Base-by-base conservation (phyloP, 768 basidiomycete species). In the Lentinula edodes region DNA sequence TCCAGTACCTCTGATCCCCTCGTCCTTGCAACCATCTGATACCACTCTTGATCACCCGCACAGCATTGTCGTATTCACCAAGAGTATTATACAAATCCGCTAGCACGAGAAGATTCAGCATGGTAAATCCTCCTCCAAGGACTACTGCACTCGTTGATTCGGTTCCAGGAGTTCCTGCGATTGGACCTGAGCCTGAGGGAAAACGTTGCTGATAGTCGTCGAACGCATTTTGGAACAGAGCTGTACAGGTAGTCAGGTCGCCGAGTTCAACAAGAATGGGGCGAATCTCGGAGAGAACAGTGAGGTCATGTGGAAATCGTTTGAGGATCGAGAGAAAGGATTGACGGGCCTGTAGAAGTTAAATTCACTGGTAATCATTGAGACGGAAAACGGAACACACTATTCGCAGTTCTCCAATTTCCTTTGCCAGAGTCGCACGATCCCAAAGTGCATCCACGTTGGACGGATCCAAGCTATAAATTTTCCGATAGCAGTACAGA, bases 11-110 rank as follows among this genome's bases (percentile, higher is more conserved):
- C 69, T 90, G 88, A 51, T 82, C 76, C 36, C 74, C 76, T 36
- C 96, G 77, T 0, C 93, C 92, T 71, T 98, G 93, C n/a, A 98
- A 72, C 96, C 96, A 98, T 59, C 96, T 76, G 55, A 84, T 88
- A 0, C 95, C 95, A 56, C 77, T 78, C 52, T 89, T 80, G 55
- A 96, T 86, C 0, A 84, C 81, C 12, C 83, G 78, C 15, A 93
- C 75, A 0, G 90, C 90, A 45, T 81, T 77, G 39, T 86, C 85
- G 66, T 89, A 79, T 62, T 91, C 83, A 1, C 83, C 85, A 32
- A 88, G 75, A 0, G 83, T 81, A 64, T 93, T 88, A 66, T 91
- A 86, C 52, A 95, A 76, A 68, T 99, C 96, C 2, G 91, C 87
- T 10, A 98, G 83, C 3, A 90, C 85, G 23, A 93, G 81, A n/a